These are phyloP conservation scores for Epichloe glyceriae DNA, from an alignment of 2,329 filamentous ascomycete genomes.

Conservation along the genomic window DNA sequence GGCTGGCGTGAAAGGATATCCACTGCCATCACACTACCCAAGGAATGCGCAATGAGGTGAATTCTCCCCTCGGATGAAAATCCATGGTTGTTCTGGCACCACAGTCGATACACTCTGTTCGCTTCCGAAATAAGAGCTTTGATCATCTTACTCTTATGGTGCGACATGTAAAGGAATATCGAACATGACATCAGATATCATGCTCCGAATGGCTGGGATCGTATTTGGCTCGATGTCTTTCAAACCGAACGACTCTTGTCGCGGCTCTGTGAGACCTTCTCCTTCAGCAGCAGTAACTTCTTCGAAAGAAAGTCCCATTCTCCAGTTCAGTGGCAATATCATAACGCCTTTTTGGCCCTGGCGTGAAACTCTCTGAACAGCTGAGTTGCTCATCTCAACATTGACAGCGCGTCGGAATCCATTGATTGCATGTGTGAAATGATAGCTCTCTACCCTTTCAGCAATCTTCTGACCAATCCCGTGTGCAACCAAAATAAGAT, in stretches of 20 bases:
- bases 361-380: slow-evolving; percentile 63
- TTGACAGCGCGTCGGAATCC: slow-evolving; percentile 78
- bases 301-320: slow-evolving; percentile 75
- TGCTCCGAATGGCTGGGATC: slow-evolving; percentile 79
- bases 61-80: slow-evolving; percentile 73
- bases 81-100: slow-evolving; percentile 85
- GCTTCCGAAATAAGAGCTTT: slow-evolving; percentile 78
- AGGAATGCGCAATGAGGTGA: slow-evolving; percentile 83
- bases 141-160: slow-evolving; percentile 93
- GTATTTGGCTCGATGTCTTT: slow-evolving; percentile 87
- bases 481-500: slow-evolving; percentile 82
- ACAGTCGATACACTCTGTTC: slow-evolving; percentile 88
- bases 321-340: slow-evolving; percentile 91
- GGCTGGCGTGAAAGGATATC: slow-evolving; percentile 87
- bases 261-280: slow-evolving; percentile 38
- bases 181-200: slow-evolving; percentile 96
- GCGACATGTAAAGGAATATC: slow-evolving; percentile 93
- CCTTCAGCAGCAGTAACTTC: slow-evolving; percentile 53
- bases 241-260: slow-evolving; percentile 47
- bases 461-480: slow-evolving; percentile 95
- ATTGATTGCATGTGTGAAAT: slow-evolving; percentile 95
- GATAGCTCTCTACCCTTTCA: slow-evolving; percentile 86
- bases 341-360: slow-evolving; percentile 78
- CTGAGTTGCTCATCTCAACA: slow-evolving; percentile 61
- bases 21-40: slow-evolving; percentile 88